A percentile compares a stretch with the other conserved stretches of the same genome.
Conservation (phyloP, 2,329 filamentous ascomycete species). For the Cordyceps cateniannulata region DNA sequence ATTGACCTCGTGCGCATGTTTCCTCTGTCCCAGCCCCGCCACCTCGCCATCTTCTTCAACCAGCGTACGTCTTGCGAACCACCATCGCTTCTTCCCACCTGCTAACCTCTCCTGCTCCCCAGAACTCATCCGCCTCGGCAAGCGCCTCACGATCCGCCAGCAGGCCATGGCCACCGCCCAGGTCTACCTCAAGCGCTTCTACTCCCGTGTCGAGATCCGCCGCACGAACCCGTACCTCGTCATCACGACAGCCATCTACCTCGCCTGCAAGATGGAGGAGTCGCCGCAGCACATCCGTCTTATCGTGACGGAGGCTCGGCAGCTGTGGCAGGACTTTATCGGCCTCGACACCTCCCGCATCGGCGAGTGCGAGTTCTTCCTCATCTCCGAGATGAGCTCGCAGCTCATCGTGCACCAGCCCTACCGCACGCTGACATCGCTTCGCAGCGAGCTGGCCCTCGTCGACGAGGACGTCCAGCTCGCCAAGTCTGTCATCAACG, state of each 20-base stretch:
- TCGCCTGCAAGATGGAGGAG: slow-evolving; percentile 98
- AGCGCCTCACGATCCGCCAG: slow-evolving; percentile 78
- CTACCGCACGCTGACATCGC: slow-evolving; percentile 70
- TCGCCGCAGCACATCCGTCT: slow-evolving; percentile 92
- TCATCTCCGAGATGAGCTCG: slow-evolving; percentile 86
- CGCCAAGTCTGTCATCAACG: slow-evolving; percentile 80
- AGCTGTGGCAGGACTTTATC: slow-evolving; percentile 76
- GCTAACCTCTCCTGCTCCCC: background rate
- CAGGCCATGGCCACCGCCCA: slow-evolving; percentile 92
- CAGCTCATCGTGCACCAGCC: slow-evolving; percentile 88
- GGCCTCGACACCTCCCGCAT: slow-evolving; percentile 73
- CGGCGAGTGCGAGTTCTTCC: slow-evolving; percentile 87
- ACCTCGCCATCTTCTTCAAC: slow-evolving; percentile 87
- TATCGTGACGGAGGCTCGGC: slow-evolving; percentile 78
- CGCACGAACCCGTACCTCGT: slow-evolving; percentile 91
- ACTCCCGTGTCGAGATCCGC: slow-evolving; percentile 82
- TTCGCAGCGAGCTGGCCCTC: slow-evolving; percentile 64
- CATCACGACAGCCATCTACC: slow-evolving; percentile 85
- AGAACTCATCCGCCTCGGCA: slow-evolving; percentile 79
- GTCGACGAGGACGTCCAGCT: slow-evolving; percentile 72
- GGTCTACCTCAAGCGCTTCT: slow-evolving; percentile 91
- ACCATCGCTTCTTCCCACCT: background rate
- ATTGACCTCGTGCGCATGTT: slow-evolving; percentile 68
- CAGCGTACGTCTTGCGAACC: slow-evolving; percentile 54
- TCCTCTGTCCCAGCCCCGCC: slow-evolving; percentile 72